phyloP scores from a whole-genome alignment of 345 rosid genomes.

The Pistacia vera region DNA sequence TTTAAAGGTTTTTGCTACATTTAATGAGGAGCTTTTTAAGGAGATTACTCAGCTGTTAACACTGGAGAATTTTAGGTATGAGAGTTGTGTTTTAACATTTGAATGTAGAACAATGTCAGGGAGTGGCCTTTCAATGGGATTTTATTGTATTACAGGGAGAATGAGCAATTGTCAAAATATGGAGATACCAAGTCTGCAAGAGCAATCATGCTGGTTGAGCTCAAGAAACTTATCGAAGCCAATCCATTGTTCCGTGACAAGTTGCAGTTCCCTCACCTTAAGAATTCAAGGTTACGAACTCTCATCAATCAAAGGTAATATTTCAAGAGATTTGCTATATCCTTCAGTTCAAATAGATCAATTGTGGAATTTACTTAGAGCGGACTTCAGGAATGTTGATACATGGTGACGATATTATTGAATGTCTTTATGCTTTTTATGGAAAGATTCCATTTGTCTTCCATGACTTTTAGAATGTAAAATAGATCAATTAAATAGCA shows the following conservation, averaged over 20 bases:
- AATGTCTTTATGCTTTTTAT: neutral
- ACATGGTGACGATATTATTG: constrained; percentile 6
- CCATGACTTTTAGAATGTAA: neutral
- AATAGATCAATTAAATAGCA: neutral
- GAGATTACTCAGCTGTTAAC: constrained; percentile 95
- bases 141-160: constrained; percentile 64
- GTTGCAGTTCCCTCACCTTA: constrained; percentile 91
- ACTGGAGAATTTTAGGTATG: constrained; percentile 85
- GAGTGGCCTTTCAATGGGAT: constrained; percentile 8
- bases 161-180: constrained; percentile 94
- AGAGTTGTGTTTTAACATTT: neutral
- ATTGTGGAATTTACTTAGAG: constrained; percentile 4
- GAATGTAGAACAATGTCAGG: neutral
- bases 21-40: constrained; percentile 95
- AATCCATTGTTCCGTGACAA: constrained; percentile 96
- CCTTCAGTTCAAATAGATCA: neutral
- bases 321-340: neutral
- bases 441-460: neutral
- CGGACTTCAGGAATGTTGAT: neutral
- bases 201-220: constrained; percentile 95
- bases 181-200: constrained; percentile 99
- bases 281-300: constrained; percentile 86
- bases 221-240: constrained; percentile 98
- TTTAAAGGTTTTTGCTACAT: constrained; percentile 94
- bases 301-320: constrained; percentile 91